Evolutionary conservation across 257 asterid genomes (phyloP).

Genomic region (Nicotiana obtusifolia): DNA sequence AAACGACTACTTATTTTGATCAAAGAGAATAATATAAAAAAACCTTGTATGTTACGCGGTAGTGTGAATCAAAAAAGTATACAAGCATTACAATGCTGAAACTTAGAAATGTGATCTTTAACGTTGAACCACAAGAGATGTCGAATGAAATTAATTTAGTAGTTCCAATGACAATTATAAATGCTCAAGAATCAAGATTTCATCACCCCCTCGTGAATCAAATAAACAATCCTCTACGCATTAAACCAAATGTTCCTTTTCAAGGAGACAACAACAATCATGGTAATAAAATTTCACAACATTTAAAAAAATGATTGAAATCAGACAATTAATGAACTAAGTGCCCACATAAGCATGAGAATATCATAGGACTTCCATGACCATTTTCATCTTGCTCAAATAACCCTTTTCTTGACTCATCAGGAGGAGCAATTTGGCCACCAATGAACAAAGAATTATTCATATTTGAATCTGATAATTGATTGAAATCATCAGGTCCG

Average conservation of each 20-base stretch:
- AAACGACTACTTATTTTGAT: too few relatives aligned
- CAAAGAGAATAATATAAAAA: too few relatives aligned
- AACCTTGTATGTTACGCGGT: too few relatives aligned
- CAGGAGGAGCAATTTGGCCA: constrained; percentile 46
- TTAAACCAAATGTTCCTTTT: background rate
- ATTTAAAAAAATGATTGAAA: background rate
- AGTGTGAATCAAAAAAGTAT: too few relatives aligned
- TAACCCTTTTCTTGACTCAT: constrained; percentile 27
- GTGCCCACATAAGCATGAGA: constrained; percentile 57
- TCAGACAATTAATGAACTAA: constrained; percentile 23
- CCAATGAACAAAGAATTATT: constrained; percentile 35
- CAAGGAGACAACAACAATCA: background rate
- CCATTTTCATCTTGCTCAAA: constrained; percentile 23
- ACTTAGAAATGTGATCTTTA: too few relatives aligned
- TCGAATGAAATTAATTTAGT: too few relatives aligned
- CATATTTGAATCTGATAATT: constrained; percentile 12
- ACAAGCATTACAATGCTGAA: too few relatives aligned
- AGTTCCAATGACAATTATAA: background rate
- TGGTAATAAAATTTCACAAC: background rate
- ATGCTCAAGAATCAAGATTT: background rate
- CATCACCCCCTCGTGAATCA: background rate
- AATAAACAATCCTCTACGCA: background rate
- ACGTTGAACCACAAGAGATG: too few relatives aligned
- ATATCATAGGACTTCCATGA: constrained; percentile 39
- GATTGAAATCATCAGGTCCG: constrained; percentile 45